phyloP scores from a whole-genome alignment of 78 protist species.

The Dictyostelium brefeldianum region DNA sequence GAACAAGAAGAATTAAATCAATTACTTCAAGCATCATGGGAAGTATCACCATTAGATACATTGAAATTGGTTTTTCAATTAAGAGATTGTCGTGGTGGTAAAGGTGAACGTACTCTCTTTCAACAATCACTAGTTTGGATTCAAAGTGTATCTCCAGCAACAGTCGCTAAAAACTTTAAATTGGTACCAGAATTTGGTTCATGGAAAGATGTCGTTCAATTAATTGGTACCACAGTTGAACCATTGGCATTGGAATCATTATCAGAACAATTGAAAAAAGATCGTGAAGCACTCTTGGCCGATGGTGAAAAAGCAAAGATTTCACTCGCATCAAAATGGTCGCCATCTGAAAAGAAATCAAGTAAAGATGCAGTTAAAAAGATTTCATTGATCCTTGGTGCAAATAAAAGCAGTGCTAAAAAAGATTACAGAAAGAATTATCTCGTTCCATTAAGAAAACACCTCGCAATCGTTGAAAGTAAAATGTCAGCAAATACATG shows the following conservation, averaged over 20 bases:
- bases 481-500: slow-evolving; percentile 39
- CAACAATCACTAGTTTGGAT: slow-evolving; percentile 49
- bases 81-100: slow-evolving; percentile 82
- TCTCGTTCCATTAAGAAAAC: slow-evolving; percentile 62
- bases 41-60: slow-evolving; percentile 52
- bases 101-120: slow-evolving; percentile 60
- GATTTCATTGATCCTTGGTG: slow-evolving; percentile 29
- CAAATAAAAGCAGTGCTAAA: slow-evolving; percentile 31
- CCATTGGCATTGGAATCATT: slow-evolving; percentile 34
- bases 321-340: slow-evolving; percentile 71
- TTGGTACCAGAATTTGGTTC: slow-evolving; percentile 71
- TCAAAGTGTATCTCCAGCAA: background rate
- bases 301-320: slow-evolving; percentile 46
- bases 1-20: background rate
- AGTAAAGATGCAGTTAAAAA: slow-evolving; percentile 38
- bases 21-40: slow-evolving; percentile 52
- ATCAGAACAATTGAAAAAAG: slow-evolving; percentile 30
- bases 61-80: slow-evolving; percentile 58
- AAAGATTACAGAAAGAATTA: slow-evolving; percentile 63
- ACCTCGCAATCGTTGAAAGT: slow-evolving; percentile 39
- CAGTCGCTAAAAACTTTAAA: slow-evolving; percentile 54
- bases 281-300: background rate
- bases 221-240: slow-evolving; percentile 55
- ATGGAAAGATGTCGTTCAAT: slow-evolving; percentile 59
- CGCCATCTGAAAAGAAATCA: slow-evolving; percentile 41